These are phyloP conservation scores for Thalassiosira hispida DNA, from an alignment of 352 stramenopile genomes.

Conservation along the genomic window DNA sequence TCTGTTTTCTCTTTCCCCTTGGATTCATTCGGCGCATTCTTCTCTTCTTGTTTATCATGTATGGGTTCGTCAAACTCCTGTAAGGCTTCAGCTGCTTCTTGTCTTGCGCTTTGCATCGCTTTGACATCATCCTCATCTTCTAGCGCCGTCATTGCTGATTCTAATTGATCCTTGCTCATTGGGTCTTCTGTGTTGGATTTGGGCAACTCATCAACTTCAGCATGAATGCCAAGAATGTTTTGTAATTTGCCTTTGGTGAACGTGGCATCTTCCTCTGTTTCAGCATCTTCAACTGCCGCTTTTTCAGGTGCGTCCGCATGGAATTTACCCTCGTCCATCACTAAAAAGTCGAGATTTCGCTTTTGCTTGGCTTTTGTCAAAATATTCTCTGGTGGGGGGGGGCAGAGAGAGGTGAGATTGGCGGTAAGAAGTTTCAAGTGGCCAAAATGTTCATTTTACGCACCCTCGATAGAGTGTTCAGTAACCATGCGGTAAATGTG, in stretches of 20 bases:
- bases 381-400: constrained; percentile 99
- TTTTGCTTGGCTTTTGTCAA: constrained; percentile 98
- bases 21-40: constrained; percentile 26
- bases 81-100: constrained; percentile 86
- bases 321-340: constrained; percentile 88
- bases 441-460: too few species aligned
- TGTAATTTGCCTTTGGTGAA: constrained; percentile 87
- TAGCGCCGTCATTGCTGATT: constrained; percentile 92
- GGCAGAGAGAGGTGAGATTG: too few species aligned
- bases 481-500: constrained; percentile 98
- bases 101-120: constrained; percentile 88
- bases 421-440: too few species aligned
- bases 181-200: constrained; percentile 47
- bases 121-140: constrained; percentile 96
- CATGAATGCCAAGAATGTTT: constrained; percentile 89
- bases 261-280: constrained; percentile 49
- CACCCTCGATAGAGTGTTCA: constrained; percentile 95
- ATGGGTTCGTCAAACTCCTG: constrained; percentile 88
- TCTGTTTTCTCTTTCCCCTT: constrained; percentile 75
- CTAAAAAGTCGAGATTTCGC: constrained; percentile 95
- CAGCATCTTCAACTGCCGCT: constrained; percentile 84
- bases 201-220: constrained; percentile 38
- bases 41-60: constrained; percentile 63
- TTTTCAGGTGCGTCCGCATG: constrained; percentile 73
- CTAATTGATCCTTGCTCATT: constrained; percentile 86